Base-by-base conservation (phyloP, 176 grass and related monocot genomes). In the Phoenix dactylifera region DNA sequence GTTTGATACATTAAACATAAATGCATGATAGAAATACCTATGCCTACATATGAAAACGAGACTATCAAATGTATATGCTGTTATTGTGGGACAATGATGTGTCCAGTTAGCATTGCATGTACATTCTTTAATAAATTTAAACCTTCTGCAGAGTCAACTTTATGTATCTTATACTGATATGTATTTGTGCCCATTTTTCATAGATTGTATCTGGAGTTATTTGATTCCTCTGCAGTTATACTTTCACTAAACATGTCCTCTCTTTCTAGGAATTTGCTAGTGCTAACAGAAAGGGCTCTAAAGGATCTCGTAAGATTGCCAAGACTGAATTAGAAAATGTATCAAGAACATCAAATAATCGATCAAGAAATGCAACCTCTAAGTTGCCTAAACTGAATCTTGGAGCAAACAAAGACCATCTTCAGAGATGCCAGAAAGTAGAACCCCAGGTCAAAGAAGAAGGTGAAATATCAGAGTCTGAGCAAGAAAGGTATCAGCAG, bases 401-500 rank as follows among this genome's bases (percentile, higher is more conserved):
- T 80, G 88, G 86, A 68, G 55, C 48, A 59, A 74, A 65, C 35
- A 85, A 76, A 64, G 79, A 77, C 23, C 82, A 80, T 32, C 49
- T 79, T 68, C 78, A 72, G 62, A 97, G 88, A 66, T 80, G 57
- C 66, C 79, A 87, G 58, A 67, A 72, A 51, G 84, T 80, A 58
- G 87, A 98, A 77, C 67, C 78, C 59, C 87, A 98, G 69, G 84
- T 83, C 60, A 98, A 89, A 75, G 93, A 98, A 78, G 93, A 98
- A 82, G 93, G 93, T 71, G 93, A 98, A 82, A 98, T 98, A 77
- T 98, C 93, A 54, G 93, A 98, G 64, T 87, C 84, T 24, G 93
- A 97, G 70, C 87, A 91, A 58, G 82, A 69, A 32, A 90, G 73
- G 65, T 85, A 88, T 70, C 84, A 82, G 58, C 70, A 85, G 30